phyloP scores from a whole-genome alignment of 1,284 basidiomycete genomes.

The Trichosporon faecale region DNA sequence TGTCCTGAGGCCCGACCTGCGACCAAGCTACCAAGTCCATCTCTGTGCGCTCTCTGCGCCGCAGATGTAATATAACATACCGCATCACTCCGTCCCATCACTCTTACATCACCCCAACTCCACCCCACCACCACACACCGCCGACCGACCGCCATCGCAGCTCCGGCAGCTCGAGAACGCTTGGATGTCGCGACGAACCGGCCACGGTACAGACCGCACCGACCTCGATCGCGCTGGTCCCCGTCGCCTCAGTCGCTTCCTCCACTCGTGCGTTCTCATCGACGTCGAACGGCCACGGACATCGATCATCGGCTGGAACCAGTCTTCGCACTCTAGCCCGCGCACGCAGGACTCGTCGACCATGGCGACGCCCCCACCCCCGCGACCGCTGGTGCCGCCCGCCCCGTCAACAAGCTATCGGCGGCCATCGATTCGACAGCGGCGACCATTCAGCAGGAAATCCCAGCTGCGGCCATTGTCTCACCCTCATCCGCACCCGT shows the following conservation, averaged over 20 bases:
- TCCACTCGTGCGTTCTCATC: slow-evolving; percentile 8
- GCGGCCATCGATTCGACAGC: background rate
- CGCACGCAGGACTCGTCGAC: background rate
- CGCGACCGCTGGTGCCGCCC: background rate
- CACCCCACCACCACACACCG: slow-evolving; percentile 1
- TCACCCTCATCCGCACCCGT: slow-evolving; percentile 1
- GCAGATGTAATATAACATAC: slow-evolving; percentile 10
- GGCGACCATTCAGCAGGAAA: background rate
- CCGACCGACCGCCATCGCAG: background rate
- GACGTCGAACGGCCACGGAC: slow-evolving; percentile 7
- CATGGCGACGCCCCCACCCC: slow-evolving; percentile 3
- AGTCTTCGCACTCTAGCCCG: background rate
- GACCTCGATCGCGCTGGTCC: slow-evolving; percentile 6
- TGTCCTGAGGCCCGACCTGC: slow-evolving; percentile 3
- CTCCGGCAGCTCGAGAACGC: slow-evolving; percentile 6
- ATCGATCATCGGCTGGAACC: slow-evolving; percentile 7
- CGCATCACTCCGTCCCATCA: background rate
- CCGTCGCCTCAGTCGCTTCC: slow-evolving; percentile 6
- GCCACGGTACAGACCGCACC: background rate
- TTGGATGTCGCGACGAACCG: slow-evolving; percentile 6
- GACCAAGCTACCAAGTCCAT: slow-evolving; percentile 4
- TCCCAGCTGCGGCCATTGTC: background rate
- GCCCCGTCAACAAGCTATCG: background rate
- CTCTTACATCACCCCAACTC: background rate
- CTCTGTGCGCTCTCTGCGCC: slow-evolving; percentile 8